Evolutionary conservation across 2,329 filamentous ascomycete genomes (phyloP), one percentile per base, ranked within the genome.

Genomic region (Aureobasidium pullulans): DNA sequence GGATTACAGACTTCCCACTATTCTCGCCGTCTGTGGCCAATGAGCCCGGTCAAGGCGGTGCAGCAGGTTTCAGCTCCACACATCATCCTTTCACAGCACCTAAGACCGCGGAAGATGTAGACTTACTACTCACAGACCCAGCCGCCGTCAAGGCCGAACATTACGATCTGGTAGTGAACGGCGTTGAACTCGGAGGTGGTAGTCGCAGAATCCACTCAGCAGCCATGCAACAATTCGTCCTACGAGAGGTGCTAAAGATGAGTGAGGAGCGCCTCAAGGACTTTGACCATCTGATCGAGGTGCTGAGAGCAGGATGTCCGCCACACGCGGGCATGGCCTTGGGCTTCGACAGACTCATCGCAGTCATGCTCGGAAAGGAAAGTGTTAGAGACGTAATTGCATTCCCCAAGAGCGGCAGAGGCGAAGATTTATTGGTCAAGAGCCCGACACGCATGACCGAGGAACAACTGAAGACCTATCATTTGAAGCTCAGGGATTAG

Each of bases 21-120:
- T 99, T 99, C 76, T 91, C 90, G 1, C 89, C 87, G 0, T 75
- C 76, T 9, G 81, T 81, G 56, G 84, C 82, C 53, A 73, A 75
- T 8, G 78, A 88, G 48, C 88, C 89, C 0, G 90, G 90, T 1
- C 92, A 97, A 74, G 90, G 89, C 57, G 91, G 91, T 16, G 73
- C 79, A 1, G 84, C 91, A 0, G 91, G 92, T 4, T 85, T 97
- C 67, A 84, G 87, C 9, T 86, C 93, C 0, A 96, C 92, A 0
- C 94, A 99, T 69, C 94, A 99, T 71, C 94, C 94, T 0, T 99
- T 99, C 74, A 99, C 94, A 0, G 89, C 94, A 0, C 94, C 94
- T 0, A 84, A 89, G 37, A 84, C 84, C 0, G 72, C 80, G 0
- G 76, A 77, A 4, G 92, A 97, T 69, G 81, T 96, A 15, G 86